These are phyloP conservation scores for Vitis amurensis DNA, from an alignment of 164 flowering plant species.

Conservation along the genomic window DNA sequence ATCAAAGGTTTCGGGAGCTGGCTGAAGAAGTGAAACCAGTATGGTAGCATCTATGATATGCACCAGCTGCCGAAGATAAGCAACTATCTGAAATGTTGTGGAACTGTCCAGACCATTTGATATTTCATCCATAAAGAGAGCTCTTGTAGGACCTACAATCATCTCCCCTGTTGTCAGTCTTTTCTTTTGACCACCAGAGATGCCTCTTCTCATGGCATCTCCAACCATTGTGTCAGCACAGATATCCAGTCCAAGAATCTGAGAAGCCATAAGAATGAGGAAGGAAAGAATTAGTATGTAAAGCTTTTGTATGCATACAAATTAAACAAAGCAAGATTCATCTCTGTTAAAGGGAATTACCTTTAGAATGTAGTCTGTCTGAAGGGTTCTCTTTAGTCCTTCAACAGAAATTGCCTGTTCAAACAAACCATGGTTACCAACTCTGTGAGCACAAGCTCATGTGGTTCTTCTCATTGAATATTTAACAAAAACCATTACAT, in stretches of 20 bases:
- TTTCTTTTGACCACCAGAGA: conserved; percentile 80
- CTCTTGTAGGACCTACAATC: conserved; percentile 54
- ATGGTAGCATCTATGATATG: conserved; percentile 41
- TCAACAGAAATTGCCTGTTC: conserved; percentile 56
- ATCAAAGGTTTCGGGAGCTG: conserved; percentile 50
- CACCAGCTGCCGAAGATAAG: conserved; percentile 47
- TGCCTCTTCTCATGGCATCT: conserved; percentile 71
- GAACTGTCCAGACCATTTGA: conserved; percentile 58
- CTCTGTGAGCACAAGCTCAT: no score
- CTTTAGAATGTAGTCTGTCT: conserved; percentile 72
- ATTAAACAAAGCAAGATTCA: background rate
- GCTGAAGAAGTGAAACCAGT: conserved; percentile 50
- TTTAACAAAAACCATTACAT: no score
- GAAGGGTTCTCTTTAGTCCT: conserved; percentile 55
- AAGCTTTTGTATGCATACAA: background rate
- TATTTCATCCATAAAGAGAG: conserved; percentile 52
- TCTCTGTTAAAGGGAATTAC: conserved; percentile 28
- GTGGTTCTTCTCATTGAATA: no score
- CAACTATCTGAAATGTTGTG: conserved; percentile 47
- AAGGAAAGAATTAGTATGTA: background rate
- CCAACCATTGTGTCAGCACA: conserved; percentile 73
- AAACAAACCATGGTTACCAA: conserved; percentile 2
- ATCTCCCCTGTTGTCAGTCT: conserved; percentile 67
- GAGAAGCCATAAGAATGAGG: conserved; percentile 4
- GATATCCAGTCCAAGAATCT: conserved; percentile 76